A percentile compares a stretch with the other conserved stretches of the same genome.
Conservation (phyloP, 1,284 basidiomycete species). For the Schizophyllum commune region DNA sequence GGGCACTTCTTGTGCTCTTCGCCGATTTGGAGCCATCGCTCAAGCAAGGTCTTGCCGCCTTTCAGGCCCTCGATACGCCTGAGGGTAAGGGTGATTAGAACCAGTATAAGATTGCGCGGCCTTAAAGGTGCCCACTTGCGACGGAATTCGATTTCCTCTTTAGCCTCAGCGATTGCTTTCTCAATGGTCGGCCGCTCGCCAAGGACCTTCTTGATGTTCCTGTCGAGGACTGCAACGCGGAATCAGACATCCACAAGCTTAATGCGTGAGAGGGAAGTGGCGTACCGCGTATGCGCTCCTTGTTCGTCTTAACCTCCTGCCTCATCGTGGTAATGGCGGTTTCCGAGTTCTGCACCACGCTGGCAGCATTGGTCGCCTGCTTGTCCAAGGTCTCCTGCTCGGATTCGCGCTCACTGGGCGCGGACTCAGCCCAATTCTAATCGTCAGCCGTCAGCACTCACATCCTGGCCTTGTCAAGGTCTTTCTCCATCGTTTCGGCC, state of each 20-base stretch:
- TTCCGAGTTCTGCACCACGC: conserved; percentile 54
- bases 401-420: conserved; percentile 58
- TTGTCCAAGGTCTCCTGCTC: conserved; percentile 51
- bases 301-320: conserved; percentile 55
- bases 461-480: conserved; percentile 50
- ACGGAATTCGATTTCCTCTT: conserved; percentile 42
- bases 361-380: conserved; percentile 41
- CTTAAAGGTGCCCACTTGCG: conserved; percentile 38
- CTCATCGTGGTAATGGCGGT: conserved; percentile 51
- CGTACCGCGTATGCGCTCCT: conserved; percentile 44
- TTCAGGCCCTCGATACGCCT: conserved; percentile 18
- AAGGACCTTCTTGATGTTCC: conserved; percentile 40
- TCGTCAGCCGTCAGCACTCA: too few relatives aligned
- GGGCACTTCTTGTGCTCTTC: conserved; percentile 64
- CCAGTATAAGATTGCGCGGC: neutral
- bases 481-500: conserved; percentile 63
- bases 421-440: too few relatives aligned
- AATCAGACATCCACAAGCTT: neutral
- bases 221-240: conserved; percentile 45
- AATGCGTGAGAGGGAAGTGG: conserved; percentile 26
- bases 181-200: conserved; percentile 36
- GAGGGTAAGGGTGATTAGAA: neutral
- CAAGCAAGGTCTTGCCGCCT: conserved; percentile 50
- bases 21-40: conserved; percentile 48
- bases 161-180: conserved; percentile 50